Conservation (phyloP, 108 stramenopile genomes). For the Mediolabrus comicus region DNA sequence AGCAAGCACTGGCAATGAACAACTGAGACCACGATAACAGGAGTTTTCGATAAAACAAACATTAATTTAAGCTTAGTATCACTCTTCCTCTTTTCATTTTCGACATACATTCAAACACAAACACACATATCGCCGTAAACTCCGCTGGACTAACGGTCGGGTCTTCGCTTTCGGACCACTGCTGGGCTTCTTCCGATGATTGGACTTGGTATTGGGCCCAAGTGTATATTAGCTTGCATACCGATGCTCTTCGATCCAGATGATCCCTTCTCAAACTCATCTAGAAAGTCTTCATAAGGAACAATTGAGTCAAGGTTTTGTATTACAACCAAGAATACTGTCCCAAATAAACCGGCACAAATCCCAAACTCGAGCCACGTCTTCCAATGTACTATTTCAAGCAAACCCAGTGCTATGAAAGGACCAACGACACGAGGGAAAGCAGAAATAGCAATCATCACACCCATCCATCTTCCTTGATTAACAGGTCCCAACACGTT, state of each 20-base stretch:
- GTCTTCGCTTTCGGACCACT: not conserved
- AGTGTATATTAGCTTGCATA: not conserved
- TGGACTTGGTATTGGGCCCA: not conserved
- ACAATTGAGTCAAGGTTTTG: conserved; percentile 12
- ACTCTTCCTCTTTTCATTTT: not conserved
- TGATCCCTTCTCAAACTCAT: not conserved
- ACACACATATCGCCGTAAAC: not conserved
- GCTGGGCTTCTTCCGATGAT: not conserved
- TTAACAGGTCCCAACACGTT: conserved; percentile 44
- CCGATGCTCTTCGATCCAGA: no score
- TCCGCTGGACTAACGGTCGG: no score
- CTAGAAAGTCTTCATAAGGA: conserved; percentile 6
- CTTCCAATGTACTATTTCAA: conserved; percentile 14
- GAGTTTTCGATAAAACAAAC: not conserved
- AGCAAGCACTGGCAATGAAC: conserved; percentile 9
- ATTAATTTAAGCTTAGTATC: not conserved
- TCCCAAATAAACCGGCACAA: conserved; percentile 14
- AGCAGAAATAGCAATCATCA: conserved; percentile 24
- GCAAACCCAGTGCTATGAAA: conserved; percentile 11
- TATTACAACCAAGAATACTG: not conserved
- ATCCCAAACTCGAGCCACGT: conserved; percentile 30
- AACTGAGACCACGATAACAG: conserved; percentile 1
- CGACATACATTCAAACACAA: not conserved
- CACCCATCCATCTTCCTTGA: conserved; percentile 41
- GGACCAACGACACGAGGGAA: conserved; percentile 27